Percentiles rank a stretch among this genome's conserved stretches.
Evolutionary conservation across 2,329 filamentous ascomycete genomes (phyloP).

Genomic region (Pseudofabraea citricarpa): DNA sequence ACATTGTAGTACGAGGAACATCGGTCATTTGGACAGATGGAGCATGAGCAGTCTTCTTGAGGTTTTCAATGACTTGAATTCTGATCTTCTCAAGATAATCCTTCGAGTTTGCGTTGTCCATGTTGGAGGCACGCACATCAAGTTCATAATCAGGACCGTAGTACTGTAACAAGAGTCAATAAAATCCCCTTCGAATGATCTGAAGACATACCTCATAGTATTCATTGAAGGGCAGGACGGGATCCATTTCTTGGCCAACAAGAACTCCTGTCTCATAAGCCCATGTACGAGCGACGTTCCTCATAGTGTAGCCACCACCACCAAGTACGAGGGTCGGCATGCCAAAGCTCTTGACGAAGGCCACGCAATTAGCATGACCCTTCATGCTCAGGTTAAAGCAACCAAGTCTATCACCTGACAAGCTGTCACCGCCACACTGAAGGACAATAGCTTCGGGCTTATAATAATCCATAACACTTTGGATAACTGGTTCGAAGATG

Average conservation of each 20-base stretch:
- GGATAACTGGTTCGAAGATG: conserved; percentile 88
- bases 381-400: conserved; percentile 98
- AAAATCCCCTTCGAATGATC: conserved; percentile 36
- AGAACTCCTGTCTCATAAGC: conserved; percentile 91
- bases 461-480: conserved; percentile 81
- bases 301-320: conserved; percentile 93
- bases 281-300: conserved; percentile 96
- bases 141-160: conserved; percentile 89
- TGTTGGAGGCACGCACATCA: conserved; percentile 82
- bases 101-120: conserved; percentile 84
- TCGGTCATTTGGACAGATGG: conserved; percentile 92
- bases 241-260: conserved; percentile 75
- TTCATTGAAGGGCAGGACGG: conserved; percentile 90
- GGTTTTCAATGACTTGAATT: conserved; percentile 75
- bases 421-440: conserved; percentile 91
- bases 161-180: conserved; percentile 52
- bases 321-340: conserved; percentile 89
- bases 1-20: conserved; percentile 56
- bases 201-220: conserved; percentile 69
- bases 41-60: conserved; percentile 78
- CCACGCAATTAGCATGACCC: conserved; percentile 91
- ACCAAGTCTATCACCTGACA: conserved; percentile 89
- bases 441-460: conserved; percentile 88
- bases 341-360: conserved; percentile 80
- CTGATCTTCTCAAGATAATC: conserved; percentile 81